Conservation (phyloP, 2,329 filamentous ascomycete species). For the Talaromyces islandicus region DNA sequence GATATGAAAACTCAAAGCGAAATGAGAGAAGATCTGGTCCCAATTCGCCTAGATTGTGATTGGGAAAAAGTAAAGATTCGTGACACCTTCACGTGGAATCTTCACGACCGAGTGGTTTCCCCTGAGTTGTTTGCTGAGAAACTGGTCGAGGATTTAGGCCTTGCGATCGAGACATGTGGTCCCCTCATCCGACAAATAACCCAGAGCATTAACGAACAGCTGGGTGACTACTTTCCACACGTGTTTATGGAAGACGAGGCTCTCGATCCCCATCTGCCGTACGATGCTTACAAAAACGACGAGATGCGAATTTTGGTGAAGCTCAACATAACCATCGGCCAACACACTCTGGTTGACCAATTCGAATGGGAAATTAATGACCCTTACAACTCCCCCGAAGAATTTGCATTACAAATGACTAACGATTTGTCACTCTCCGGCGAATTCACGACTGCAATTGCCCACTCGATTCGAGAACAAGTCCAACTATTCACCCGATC, state of each 20-base stretch:
- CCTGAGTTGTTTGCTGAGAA: slow-evolving; percentile 81
- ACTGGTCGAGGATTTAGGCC: slow-evolving; percentile 75
- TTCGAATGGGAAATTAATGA: slow-evolving; percentile 99
- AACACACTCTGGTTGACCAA: slow-evolving; percentile 89
- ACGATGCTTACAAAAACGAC: slow-evolving; percentile 94
- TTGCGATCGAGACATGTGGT: slow-evolving; percentile 61
- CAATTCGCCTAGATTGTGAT: slow-evolving; percentile 86
- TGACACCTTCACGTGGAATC: slow-evolving; percentile 98
- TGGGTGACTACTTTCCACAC: slow-evolving; percentile 89
- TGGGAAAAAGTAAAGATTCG: slow-evolving; percentile 92
- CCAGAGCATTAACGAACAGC: slow-evolving; percentile 74
- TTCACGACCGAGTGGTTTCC: slow-evolving; percentile 79
- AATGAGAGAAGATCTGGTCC: slow-evolving; percentile 84
- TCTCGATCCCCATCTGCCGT: slow-evolving; percentile 81
- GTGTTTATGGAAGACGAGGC: slow-evolving; percentile 85
- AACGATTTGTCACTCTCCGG: slow-evolving; percentile 84
- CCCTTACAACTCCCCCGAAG: slow-evolving; percentile 84
- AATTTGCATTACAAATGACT: slow-evolving; percentile 86
- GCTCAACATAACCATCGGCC: slow-evolving; percentile 94
- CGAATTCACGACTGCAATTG: slow-evolving; percentile 95
- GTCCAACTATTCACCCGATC: slow-evolving; percentile 90
- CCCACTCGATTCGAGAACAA: slow-evolving; percentile 95
- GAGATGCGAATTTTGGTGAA: slow-evolving; percentile 97
- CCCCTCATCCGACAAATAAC: slow-evolving; percentile 58
- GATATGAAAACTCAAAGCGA: slow-evolving; percentile 83